Conservation (phyloP, 164 flowering plant species). For the Warburgia ugandensis region DNA sequence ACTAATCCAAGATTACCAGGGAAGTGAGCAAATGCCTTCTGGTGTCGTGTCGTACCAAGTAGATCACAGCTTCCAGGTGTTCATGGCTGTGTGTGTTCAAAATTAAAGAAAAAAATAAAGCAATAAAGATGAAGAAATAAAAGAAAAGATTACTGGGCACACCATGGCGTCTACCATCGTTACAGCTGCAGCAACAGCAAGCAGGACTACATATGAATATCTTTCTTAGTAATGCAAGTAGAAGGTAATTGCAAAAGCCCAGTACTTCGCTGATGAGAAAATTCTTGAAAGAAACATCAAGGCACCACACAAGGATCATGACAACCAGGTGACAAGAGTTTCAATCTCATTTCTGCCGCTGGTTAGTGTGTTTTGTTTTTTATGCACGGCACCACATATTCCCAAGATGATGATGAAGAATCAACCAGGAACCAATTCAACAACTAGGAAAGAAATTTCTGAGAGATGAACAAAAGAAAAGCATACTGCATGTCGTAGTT, state of each 20-base stretch:
- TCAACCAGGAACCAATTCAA: no score
- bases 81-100: no score
- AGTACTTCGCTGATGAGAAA: neutral
- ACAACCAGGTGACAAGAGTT: constrained; percentile 77
- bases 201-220: neutral
- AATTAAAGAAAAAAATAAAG: no score
- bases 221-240: neutral
- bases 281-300: constrained; percentile 39
- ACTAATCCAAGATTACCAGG: no score
- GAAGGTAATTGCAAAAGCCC: neutral
- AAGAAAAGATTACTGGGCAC: constrained; percentile 78
- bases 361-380: constrained; percentile 71
- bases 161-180: constrained; percentile 97
- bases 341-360: constrained; percentile 69
- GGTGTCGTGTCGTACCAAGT: no score
- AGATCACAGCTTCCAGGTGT: no score
- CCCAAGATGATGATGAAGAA: no score
- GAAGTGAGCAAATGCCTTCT: no score
- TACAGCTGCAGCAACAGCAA: constrained; percentile 52
- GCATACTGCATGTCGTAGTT: constrained; percentile 74
- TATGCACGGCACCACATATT: constrained; percentile 51
- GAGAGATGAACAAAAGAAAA: neutral
- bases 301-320: constrained; percentile 95
- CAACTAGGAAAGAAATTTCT: no score
- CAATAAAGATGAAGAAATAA: no score